phyloP scores from a whole-genome alignment of 768 basidiomycete genomes.

The Leccinum arenicola region DNA sequence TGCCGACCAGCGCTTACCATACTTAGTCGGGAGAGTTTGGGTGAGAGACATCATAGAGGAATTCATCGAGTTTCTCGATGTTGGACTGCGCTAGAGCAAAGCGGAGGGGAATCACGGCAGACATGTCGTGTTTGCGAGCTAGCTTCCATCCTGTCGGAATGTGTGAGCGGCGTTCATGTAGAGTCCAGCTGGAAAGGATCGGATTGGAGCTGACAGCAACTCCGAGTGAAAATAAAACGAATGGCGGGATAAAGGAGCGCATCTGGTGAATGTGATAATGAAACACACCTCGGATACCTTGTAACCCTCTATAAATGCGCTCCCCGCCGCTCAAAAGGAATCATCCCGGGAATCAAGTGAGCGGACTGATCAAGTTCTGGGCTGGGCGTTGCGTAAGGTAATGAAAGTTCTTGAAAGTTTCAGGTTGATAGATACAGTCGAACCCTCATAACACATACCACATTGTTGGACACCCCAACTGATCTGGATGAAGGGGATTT shows the following conservation, averaged over 20 bases:
- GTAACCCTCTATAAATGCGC: no score
- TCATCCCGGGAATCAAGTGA: no score
- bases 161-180: constrained; percentile 29
- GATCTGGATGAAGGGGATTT: no score
- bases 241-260: constrained; percentile 20
- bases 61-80: constrained; percentile 37
- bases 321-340: no score
- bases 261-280: background rate
- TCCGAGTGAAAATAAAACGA: constrained; percentile 21
- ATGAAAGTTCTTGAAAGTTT: no score
- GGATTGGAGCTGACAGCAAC: constrained; percentile 9
- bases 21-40: constrained; percentile 38
- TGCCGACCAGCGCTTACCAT: constrained; percentile 46
- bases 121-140: constrained; percentile 29
- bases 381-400: no score
- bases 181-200: constrained; percentile 1
- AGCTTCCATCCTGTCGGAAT: constrained; percentile 39
- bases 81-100: constrained; percentile 45
- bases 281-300: background rate
- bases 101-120: constrained; percentile 40
- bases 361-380: no score
- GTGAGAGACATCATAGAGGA: constrained; percentile 42
- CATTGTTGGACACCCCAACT: no score
- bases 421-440: no score
- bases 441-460: no score